Conservation (phyloP, 2,329 filamentous ascomycete genomes). For the Talaromyces sp. region DNA sequence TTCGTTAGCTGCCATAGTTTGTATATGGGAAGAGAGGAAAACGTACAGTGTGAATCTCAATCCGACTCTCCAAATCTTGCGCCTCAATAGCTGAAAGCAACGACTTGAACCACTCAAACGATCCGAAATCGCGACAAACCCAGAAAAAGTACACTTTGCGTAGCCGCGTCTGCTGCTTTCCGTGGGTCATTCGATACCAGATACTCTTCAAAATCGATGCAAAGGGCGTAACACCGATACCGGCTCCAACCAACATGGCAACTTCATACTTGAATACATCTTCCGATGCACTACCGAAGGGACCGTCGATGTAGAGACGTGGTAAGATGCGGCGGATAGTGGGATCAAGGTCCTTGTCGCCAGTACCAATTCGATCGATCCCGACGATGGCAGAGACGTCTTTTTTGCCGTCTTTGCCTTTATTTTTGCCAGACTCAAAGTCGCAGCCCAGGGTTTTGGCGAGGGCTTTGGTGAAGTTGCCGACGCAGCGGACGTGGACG, state of each 20-base stretch:
- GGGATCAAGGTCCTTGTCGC: constrained; percentile 58
- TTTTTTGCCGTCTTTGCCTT: constrained; percentile 32
- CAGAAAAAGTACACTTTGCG: constrained; percentile 91
- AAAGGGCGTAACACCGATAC: constrained; percentile 53
- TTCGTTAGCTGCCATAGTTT: too few relatives aligned
- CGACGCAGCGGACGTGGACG: constrained; percentile 77
- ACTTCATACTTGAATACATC: constrained; percentile 68
- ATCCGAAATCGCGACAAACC: constrained; percentile 84
- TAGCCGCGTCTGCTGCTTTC: constrained; percentile 70
- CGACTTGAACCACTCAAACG: constrained; percentile 86
- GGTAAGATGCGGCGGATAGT: constrained; percentile 70
- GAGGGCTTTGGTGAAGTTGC: constrained; percentile 72
- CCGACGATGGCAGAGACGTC: constrained; percentile 64
- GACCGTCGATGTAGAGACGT: constrained; percentile 77
- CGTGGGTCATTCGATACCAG: constrained; percentile 91
- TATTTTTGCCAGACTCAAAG: constrained; percentile 49
- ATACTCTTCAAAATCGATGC: constrained; percentile 69
- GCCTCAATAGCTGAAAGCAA: constrained; percentile 80
- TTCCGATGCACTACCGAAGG: constrained; percentile 80
- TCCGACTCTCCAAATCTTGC: constrained; percentile 76
- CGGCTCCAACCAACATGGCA: constrained; percentile 49
- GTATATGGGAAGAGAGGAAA: not conserved
- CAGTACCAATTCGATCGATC: constrained; percentile 55
- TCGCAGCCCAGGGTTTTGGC: constrained; percentile 72
- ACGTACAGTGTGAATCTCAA: constrained; percentile 67